Conservation (phyloP, 805 yeast genomes). For the Teunomyces kruisii region DNA sequence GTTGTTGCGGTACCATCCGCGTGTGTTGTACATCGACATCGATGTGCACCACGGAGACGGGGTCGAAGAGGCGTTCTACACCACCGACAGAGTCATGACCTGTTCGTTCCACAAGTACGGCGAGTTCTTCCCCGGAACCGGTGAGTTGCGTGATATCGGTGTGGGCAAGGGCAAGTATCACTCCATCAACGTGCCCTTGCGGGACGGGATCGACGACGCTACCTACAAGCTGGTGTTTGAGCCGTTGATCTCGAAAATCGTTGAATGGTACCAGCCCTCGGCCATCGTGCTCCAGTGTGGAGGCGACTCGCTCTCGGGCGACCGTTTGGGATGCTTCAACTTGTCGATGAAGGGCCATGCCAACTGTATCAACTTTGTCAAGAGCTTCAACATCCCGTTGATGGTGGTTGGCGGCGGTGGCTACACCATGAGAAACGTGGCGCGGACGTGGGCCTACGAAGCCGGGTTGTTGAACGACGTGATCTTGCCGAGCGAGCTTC, state of each 20-base stretch:
- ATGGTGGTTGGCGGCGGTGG: conserved; percentile 98
- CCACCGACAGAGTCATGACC: conserved; percentile 90
- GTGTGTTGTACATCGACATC: conserved; percentile 84
- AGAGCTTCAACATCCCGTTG: conserved; percentile 82
- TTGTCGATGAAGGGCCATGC: conserved; percentile 94
- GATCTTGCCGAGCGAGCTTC: conserved; percentile 59
- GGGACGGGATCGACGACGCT: conserved; percentile 93
- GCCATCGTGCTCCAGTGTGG: conserved; percentile 98
- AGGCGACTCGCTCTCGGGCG: conserved; percentile 95
- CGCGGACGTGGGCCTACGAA: conserved; percentile 93
- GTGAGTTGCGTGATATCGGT: conserved; percentile 81
- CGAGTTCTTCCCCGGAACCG: conserved; percentile 92
- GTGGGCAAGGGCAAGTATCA: conserved; percentile 82
- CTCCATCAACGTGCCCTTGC: conserved; percentile 80
- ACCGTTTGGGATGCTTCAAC: conserved; percentile 93
- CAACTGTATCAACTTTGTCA: conserved; percentile 87
- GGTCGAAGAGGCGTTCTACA: conserved; percentile 90
- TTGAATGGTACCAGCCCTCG: conserved; percentile 90
- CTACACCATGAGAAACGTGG: conserved; percentile 95
- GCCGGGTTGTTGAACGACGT: conserved; percentile 84
- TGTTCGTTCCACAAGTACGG: conserved; percentile 91
- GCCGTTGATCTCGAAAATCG: conserved; percentile 74
- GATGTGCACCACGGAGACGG: conserved; percentile 96
- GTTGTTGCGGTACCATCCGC: conserved; percentile 75
- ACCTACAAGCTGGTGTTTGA: conserved; percentile 83